Evolutionary conservation across 148 eudicot genomes (phyloP).

Genomic region (Rhododendron kiyosumense): DNA sequence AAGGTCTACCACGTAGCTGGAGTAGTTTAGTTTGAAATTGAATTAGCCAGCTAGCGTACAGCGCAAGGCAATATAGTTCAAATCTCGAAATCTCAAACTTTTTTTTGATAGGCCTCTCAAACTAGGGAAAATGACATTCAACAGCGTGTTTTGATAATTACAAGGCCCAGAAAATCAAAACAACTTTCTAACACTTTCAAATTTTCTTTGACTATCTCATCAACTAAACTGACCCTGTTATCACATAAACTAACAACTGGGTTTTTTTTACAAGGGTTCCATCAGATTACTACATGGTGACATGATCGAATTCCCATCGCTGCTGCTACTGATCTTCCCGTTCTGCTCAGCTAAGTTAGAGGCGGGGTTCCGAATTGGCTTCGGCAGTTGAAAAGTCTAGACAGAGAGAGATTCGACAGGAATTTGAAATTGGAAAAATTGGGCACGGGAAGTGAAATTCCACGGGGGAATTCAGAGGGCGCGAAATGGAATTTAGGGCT

Average conservation of each 20-base stretch:
- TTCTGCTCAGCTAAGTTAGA: neutral
- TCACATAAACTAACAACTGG: neutral
- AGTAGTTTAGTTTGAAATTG: neutral
- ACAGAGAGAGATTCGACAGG: neutral
- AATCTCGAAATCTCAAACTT: too few relatives aligned
- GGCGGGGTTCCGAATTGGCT: neutral
- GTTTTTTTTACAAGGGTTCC: neutral
- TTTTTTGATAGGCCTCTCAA: too few relatives aligned
- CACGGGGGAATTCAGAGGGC: neutral
- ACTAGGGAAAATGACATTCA: too few relatives aligned
- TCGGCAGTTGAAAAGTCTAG: too few relatives aligned
- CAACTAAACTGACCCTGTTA: neutral
- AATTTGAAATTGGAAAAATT: neutral
- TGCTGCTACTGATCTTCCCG: neutral
- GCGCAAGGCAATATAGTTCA: neutral
- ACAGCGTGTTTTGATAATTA: too few relatives aligned
- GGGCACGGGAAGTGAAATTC: too few relatives aligned
- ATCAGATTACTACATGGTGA: conserved; percentile 56
- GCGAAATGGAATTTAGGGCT: conserved; percentile 4
- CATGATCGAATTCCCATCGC: conserved; percentile 32
- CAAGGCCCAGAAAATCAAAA: neutral
- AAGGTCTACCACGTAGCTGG: neutral
- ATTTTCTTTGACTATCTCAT: neutral
- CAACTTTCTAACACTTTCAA: neutral
- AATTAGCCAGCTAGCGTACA: neutral